Evolutionary conservation across 23 red algal genomes (phyloP), one percentile per base, ranked within the genome.

Genomic region (Gracilaria gracilis): DNA sequence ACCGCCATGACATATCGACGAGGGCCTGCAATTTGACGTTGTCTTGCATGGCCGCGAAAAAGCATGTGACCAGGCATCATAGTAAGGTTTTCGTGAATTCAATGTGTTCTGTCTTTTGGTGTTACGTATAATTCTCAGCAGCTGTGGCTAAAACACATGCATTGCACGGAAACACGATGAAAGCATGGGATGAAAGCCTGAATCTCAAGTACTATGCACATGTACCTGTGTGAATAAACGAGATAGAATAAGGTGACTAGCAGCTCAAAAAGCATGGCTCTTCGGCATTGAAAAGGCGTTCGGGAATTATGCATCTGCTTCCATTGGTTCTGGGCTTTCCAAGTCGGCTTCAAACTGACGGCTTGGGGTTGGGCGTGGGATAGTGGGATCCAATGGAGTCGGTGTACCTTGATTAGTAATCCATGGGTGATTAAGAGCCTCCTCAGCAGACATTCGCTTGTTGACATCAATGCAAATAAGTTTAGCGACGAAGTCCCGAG

Each of bases 341-440:
- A 19, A 32, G 64, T 69, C 64, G 32, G 31, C 11, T 34, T 69
- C 64, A 69, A 36, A 36, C 31, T 69, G 64, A 36, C 64, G 64
- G 37, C 64, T 69, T 17, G 64, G 64, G 31, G 64, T 69, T 38
- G 64, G 64, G 36, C 64, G 64, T 37, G 64, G 14, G 31, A 69
- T 69, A 34, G 64, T 69, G 25, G 72, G 72, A 20, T 77, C 46
- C 27, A 77, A 49, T 25, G 72, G 40, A 50, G 72, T 51, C 34
- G 50, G 72, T 28, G 40, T 31, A 77, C 79, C 76, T 55, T 77
- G 58, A 61, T 92, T 70, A 27, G 80, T 67, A 79, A 97, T 97
- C 95, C 95, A 97, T 58, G 95, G 95, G 79, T 97, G 95, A 35
- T 88, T 62, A 31, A 97, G 47, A 27, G 88, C 89, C 59, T 93